Evolutionary conservation across 73 alveolate genomes (phyloP), one percentile per base, ranked within the genome.

Genomic region (Durusdinium trenchii): DNA sequence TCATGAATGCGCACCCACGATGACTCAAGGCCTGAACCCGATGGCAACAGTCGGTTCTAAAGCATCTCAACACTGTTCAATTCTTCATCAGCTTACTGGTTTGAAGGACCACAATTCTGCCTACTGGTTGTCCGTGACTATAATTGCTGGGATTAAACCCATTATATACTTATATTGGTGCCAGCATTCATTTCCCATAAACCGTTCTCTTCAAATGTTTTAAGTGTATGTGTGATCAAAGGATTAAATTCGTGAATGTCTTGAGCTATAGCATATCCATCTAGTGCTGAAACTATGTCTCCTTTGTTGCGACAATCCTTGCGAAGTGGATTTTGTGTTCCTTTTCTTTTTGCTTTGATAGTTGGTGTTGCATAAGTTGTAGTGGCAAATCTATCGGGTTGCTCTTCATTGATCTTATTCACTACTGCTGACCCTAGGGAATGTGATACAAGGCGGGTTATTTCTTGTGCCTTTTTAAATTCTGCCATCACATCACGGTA

Each of bases 331-430:
- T 79, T 1, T 45, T 79, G 90, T 79, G 40, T 45, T 45, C 90
- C 90, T 23, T 79, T 43, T 42, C 90, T 79, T 79, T 47, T 79
- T 6, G 9, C 7, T 46, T 79, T 79, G 3, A 79, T 45, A 1
- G 90, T 38, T 10, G 90, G 90, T 43, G 90, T 79, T 12, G 90
- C 90, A 46, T 79, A 79, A 4, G 90, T 79, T 38, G 90, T 79
- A 20, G 90, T 79, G 45, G 61, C 64, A 45, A 79, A 79, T 30
- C 46, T 79, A 14, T 18, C 28, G 42, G 90, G 90, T 47, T 79
- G 90, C 45, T 79, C 90, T 79, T 79, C 90, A 46, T 79, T 79
- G 90, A 79, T 79, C 45, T 79, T 79, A 30, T 79, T 79, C 12
- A 79, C 30, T 0, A 79, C 90, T 6, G 90, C 90, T 45, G 67